These are phyloP conservation scores for Leucocoprinus sp. DNA, from an alignment of 768 basidiomycete genomes.

Conservation along the genomic window DNA sequence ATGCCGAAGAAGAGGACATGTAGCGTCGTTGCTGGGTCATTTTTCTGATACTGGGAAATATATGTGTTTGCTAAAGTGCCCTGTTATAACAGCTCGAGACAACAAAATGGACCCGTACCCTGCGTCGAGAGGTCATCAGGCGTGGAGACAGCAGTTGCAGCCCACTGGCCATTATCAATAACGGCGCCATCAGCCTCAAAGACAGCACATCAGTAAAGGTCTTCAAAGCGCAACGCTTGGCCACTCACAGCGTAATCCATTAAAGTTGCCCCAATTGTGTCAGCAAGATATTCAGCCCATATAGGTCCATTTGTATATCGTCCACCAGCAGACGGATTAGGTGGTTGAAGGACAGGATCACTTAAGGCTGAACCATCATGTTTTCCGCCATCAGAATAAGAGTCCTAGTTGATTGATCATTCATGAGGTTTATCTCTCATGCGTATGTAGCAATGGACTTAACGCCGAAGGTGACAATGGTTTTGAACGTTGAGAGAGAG, in stretches of 20 bases:
- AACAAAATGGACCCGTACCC: constrained; percentile 12
- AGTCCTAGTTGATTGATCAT: constrained; percentile 24
- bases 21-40: constrained; percentile 35
- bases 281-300: constrained; percentile 42
- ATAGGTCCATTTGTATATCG: constrained; percentile 41
- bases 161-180: constrained; percentile 20
- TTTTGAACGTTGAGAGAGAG: constrained; percentile 16
- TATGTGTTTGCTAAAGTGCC: constrained; percentile 17
- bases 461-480: constrained; percentile 47
- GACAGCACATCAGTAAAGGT: background rate
- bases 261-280: constrained; percentile 28
- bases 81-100: background rate
- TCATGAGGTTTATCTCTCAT: background rate
- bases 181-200: constrained; percentile 21
- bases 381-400: constrained; percentile 37
- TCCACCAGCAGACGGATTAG: constrained; percentile 39
- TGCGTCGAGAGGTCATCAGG: constrained; percentile 20
- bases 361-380: constrained; percentile 34
- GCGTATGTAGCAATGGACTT: background rate
- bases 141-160: constrained; percentile 3
- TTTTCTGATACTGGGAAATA: constrained; percentile 14
- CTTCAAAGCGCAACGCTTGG: background rate
- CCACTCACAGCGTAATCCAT: constrained; percentile 43
- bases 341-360: constrained; percentile 33
- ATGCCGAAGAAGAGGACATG: constrained; percentile 49